Conservation (phyloP, 352 stramenopile genomes). For the Globisporangium parvum region DNA sequence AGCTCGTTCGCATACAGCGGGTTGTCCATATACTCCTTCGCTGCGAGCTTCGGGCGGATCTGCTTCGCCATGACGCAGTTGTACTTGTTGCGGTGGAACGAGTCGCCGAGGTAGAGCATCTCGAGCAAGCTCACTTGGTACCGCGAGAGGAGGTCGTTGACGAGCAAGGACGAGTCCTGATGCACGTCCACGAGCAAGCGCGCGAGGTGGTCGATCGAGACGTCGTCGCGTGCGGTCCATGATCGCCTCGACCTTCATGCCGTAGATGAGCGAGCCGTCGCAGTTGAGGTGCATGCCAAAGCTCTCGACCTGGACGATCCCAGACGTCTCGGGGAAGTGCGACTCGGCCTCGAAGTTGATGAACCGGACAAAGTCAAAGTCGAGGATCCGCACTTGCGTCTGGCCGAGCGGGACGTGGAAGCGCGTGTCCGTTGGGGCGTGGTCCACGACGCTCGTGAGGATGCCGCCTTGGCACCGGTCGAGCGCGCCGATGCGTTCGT, state of each 20-base stretch:
- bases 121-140: conserved; percentile 95
- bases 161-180: conserved; percentile 93
- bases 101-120: conserved; percentile 94
- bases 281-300: conserved; percentile 90
- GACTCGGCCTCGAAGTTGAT: conserved; percentile 99
- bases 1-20: conserved; percentile 95
- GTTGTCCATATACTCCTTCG: conserved; percentile 93
- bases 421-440: conserved; percentile 67
- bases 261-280: conserved; percentile 77
- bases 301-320: conserved; percentile 95
- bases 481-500: conserved; percentile 95
- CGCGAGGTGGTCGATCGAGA: conserved; percentile 95
- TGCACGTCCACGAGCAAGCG: conserved; percentile 96
- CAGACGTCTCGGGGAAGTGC: conserved; percentile 91
- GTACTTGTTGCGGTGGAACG: conserved; percentile 95
- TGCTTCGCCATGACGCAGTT: conserved; percentile 97
- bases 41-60: conserved; percentile 94
- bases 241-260: conserved; percentile 93
- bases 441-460: conserved; percentile 92
- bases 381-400: conserved; percentile 93
- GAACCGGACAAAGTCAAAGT: conserved; percentile 96
- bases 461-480: conserved; percentile 96
- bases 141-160: conserved; percentile 93
- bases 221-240: conserved; percentile 95
- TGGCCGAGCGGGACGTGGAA: conserved; percentile 89